A percentile compares a stretch with the other conserved stretches of the same genome.
Evolutionary conservation across 805 yeast species (phyloP).

Genomic region (Suhomyces pyralidae): DNA sequence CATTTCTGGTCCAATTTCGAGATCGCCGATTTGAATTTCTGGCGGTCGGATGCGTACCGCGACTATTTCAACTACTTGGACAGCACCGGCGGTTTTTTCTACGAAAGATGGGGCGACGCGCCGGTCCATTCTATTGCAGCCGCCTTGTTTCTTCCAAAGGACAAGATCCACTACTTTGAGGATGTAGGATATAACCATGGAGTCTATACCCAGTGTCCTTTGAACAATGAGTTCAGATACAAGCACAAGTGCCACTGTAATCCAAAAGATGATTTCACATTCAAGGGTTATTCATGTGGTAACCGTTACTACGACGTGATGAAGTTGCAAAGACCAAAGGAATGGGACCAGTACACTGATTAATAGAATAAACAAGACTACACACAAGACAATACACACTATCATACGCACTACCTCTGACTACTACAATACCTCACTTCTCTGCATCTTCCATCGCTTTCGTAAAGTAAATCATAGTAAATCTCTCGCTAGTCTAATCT

Average conservation of each 20-base stretch:
- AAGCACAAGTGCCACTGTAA: slow-evolving; percentile 70
- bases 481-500: not conserved
- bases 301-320: slow-evolving; percentile 29
- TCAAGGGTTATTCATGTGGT: slow-evolving; percentile 44
- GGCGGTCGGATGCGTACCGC: slow-evolving; percentile 69
- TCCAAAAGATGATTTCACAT: slow-evolving; percentile 70
- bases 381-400: too few species aligned
- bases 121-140: slow-evolving; percentile 91
- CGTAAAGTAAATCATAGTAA: not conserved
- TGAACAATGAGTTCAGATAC: slow-evolving; percentile 53
- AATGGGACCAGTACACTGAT: slow-evolving; percentile 19
- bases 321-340: slow-evolving; percentile 27
- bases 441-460: too few species aligned
- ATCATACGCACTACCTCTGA: too few species aligned
- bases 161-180: slow-evolving; percentile 71
- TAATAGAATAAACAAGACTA: not conserved
- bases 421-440: too few species aligned
- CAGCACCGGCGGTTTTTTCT: slow-evolving; percentile 81
- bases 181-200: slow-evolving; percentile 84
- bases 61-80: slow-evolving; percentile 74
- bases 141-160: slow-evolving; percentile 66
- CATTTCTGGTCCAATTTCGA: slow-evolving; percentile 93
- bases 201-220: slow-evolving; percentile 79
- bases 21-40: slow-evolving; percentile 68
- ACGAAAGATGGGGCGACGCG: slow-evolving; percentile 94